phyloP scores from a whole-genome alignment of 306 rosid species.

The Prinsepia uniflora region DNA sequence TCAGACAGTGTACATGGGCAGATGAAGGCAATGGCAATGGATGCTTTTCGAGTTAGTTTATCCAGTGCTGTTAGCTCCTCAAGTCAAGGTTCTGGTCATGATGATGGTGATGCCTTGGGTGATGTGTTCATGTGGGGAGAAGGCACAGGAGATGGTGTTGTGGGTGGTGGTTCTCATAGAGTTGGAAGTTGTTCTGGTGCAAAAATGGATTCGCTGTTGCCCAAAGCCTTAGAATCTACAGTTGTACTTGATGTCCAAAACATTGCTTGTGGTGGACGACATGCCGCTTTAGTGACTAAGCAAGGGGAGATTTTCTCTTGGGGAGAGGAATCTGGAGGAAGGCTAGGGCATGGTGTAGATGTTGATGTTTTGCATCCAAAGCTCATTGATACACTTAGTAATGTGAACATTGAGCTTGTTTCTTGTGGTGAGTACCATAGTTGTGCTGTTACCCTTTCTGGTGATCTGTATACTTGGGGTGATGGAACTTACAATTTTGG shows the following conservation, averaged over 20 bases:
- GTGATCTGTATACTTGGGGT: constrained; percentile 98
- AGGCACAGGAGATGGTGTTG: constrained; percentile 88
- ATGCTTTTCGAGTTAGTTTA: constrained; percentile 95
- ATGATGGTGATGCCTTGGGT: constrained; percentile 98
- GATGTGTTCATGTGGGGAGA: constrained; percentile 99
- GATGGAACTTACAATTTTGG: constrained; percentile 92
- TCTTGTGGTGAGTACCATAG: constrained; percentile 99
- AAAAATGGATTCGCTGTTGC: constrained; percentile 83
- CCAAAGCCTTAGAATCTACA: constrained; percentile 93
- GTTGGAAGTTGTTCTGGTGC: constrained; percentile 60
- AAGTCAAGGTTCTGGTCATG: constrained; percentile 99
- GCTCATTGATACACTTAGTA: constrained; percentile 86
- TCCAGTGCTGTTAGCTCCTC: constrained; percentile 98
- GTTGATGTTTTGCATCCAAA: constrained; percentile 84
- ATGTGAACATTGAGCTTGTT: constrained; percentile 83
- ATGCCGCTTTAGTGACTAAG: constrained; percentile 94
- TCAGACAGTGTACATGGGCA: constrained; percentile 91
- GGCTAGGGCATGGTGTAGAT: constrained; percentile 99
- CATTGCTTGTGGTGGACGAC: constrained; percentile 93
- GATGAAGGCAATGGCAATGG: constrained; percentile 84
- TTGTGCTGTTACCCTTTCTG: constrained; percentile 94
- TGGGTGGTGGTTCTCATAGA: constrained; percentile 87
- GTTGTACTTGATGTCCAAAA: constrained; percentile 94
- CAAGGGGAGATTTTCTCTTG: constrained; percentile 97
- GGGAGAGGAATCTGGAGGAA: constrained; percentile 98